Percentiles rank a stretch among this genome's conserved stretches.
These are phyloP conservation scores for Hebeloma cylindrosporum DNA, from an alignment of 768 basidiomycete genomes.

Conservation along the genomic window DNA sequence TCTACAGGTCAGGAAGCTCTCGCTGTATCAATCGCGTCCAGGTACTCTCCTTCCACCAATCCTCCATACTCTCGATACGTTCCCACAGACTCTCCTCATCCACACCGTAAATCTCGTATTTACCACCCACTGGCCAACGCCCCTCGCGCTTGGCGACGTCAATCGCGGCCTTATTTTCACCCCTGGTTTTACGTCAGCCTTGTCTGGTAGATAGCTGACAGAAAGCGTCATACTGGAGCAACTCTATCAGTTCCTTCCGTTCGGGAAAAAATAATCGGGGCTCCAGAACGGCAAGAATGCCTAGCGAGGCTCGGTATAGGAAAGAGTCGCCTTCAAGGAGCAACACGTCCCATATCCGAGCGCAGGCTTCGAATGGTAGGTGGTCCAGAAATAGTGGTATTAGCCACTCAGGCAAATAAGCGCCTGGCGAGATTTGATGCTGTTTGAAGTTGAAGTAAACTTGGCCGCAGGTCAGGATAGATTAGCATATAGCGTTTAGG, in stretches of 20 bases:
- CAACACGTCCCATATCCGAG: slow-evolving; percentile 86
- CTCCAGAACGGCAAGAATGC: slow-evolving; percentile 79
- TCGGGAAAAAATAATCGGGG: slow-evolving; percentile 89
- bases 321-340: slow-evolving; percentile 90
- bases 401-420: slow-evolving; percentile 85
- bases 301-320: slow-evolving; percentile 82
- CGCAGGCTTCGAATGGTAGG: slow-evolving; percentile 89
- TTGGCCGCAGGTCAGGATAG: slow-evolving; percentile 26
- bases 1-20: slow-evolving; percentile 75
- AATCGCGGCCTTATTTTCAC: slow-evolving; percentile 78
- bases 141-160: slow-evolving; percentile 81
- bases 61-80: slow-evolving; percentile 76
- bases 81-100: slow-evolving; percentile 88
- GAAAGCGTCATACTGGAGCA: slow-evolving; percentile 57
- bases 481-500: background rate
- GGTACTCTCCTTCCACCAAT: slow-evolving; percentile 93
- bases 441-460: slow-evolving; percentile 96
- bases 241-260: slow-evolving; percentile 69
- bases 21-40: slow-evolving; percentile 81
- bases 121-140: slow-evolving; percentile 59
- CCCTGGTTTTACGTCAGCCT: slow-evolving; percentile 41
- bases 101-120: slow-evolving; percentile 84
- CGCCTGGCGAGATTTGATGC: slow-evolving; percentile 82
- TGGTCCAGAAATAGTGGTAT: slow-evolving; percentile 80
- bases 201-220: background rate